phyloP scores from a whole-genome alignment of 495 filamentous ascomycete species.

The Talaromyces proteolyticus region DNA sequence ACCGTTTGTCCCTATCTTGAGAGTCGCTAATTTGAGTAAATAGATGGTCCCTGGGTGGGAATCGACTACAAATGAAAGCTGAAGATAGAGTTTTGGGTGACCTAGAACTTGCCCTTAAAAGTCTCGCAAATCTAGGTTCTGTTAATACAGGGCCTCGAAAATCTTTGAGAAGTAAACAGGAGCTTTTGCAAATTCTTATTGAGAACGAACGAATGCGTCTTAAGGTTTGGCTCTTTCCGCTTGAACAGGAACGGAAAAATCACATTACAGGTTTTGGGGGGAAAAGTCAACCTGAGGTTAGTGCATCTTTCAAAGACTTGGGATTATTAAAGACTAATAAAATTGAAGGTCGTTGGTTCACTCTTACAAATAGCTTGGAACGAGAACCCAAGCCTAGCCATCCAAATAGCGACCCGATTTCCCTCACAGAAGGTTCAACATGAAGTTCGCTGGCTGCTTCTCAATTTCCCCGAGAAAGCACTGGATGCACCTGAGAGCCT shows the following conservation, averaged over 20 bases:
- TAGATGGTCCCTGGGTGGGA: conserved; percentile 92
- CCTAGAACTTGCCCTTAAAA: conserved; percentile 57
- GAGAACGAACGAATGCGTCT: conserved; percentile 82
- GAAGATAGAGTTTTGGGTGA: conserved; percentile 80
- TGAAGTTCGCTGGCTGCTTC: conserved; percentile 71
- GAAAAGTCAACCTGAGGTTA: conserved; percentile 26
- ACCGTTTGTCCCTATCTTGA: neutral
- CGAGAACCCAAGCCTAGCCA: conserved; percentile 73
- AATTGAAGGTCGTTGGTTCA: conserved; percentile 30
- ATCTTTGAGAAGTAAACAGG: conserved; percentile 70
- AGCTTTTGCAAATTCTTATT: conserved; percentile 68
- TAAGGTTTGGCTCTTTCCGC: conserved; percentile 82
- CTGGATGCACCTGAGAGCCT: conserved; percentile 74
- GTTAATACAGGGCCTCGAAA: conserved; percentile 49
- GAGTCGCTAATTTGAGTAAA: conserved; percentile 11
- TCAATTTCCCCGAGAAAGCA: conserved; percentile 78
- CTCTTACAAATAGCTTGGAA: conserved; percentile 78
- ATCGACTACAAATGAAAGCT: conserved; percentile 85
- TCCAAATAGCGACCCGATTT: conserved; percentile 76
- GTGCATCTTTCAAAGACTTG: conserved; percentile 1
- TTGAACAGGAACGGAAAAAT: conserved; percentile 62
- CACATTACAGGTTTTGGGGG: conserved; percentile 30
- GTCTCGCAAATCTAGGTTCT: conserved; percentile 48
- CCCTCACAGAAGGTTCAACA: conserved; percentile 62
- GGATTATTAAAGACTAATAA: neutral